Base-by-base conservation (phyloP, 495 filamentous ascomycete genomes). In the Melanomma pulvis-pyrius region DNA sequence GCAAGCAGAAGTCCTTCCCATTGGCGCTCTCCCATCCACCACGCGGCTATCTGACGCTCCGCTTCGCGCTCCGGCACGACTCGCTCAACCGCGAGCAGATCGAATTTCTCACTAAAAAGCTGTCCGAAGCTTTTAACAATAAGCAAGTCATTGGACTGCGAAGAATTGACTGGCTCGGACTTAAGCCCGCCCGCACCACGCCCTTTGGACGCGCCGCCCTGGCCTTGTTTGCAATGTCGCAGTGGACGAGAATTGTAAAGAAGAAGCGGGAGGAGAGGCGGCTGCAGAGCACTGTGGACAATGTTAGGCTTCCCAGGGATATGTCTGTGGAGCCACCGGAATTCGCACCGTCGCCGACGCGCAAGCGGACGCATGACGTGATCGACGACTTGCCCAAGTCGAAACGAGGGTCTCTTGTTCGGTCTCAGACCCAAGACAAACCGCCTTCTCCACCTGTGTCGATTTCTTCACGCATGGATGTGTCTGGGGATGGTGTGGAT, bases 131-230 rank as follows among this genome's bases (percentile, higher is more conserved):
- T 5, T 68, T 64, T 30, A 57, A 65, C 44, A 68, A 71, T 25
- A 61, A 71, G 34, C 17, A 49, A 7, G 54, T 59, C 11, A 41
- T 68, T 21, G 59, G 59, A 4, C 58, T 68, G 3, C 50, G 32
- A 8, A 54, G 57, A 26, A 71, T 71, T 28, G 64, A 71, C 25
- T 71, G 69, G 69, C 19, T 71, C 25, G 64, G 67, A 11, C 29
- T 69, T 6, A 64, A 65, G 44, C 60, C 67, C 32, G 67, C 67
- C 21, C 50, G 67, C 3, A 44, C 49, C 24, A 69, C 67, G 9
- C 67, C 64, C 41, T 65, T 69, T 30, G 61, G 61, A 30, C 61
- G 67, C 21, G 61, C 67, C 1, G 60, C 67, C 6, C 39, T 69
- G 48, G 67, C 61, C 8, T 46, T 69, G 48, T 59, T 57, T 50